Conservation (phyloP, 106 monocot genomes). For the Dendrobium huoshanense region DNA sequence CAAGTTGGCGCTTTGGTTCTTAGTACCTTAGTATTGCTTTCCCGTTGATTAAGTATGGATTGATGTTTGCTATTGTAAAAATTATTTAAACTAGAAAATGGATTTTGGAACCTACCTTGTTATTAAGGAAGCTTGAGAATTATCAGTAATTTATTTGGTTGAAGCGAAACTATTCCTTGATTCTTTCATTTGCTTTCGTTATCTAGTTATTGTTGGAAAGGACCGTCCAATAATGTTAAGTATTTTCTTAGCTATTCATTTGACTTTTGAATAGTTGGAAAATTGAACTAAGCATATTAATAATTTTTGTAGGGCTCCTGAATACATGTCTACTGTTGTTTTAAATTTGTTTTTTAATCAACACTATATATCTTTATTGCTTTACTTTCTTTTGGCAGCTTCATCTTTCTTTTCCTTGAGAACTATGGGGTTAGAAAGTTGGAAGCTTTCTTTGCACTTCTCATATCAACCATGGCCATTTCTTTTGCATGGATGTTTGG, state of each 20-base stretch:
- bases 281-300: not conserved
- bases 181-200: not conserved
- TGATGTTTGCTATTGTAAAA: not conserved
- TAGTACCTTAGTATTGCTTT: not conserved
- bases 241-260: not conserved
- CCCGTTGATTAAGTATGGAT: not conserved
- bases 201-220: not conserved
- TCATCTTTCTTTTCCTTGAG: constrained; percentile 83
- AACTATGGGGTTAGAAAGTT: constrained; percentile 93
- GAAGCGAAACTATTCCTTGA: not conserved
- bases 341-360: not conserved
- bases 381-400: constrained; percentile 35
- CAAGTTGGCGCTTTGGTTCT: not conserved
- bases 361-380: not conserved
- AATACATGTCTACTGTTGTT: not conserved
- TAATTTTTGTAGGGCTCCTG: not conserved
- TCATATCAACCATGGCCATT: constrained; percentile 76
- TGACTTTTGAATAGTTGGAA: not conserved
- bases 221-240: not conserved
- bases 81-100: not conserved
- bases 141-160: not conserved
- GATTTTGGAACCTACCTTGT: not conserved
- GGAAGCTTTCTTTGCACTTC: constrained; percentile 84
- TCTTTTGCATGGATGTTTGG: constrained; percentile 92
- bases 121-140: not conserved